Conservation (phyloP, 169 alveolate genomes). For the Plasmodium gaboni region DNA sequence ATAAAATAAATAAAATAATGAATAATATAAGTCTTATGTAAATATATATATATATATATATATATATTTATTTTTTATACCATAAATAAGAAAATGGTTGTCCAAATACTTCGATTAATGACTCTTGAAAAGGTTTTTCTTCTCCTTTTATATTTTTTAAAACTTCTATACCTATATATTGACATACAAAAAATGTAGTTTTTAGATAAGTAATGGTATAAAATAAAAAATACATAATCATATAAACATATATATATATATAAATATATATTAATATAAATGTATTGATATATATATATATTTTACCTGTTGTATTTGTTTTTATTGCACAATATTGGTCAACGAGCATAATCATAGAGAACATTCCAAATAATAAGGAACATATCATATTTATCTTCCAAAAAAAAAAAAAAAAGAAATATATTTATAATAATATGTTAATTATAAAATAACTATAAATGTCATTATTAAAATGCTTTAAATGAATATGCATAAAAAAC, state of each 20-base stretch:
- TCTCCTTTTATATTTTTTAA: slow-evolving; percentile 42
- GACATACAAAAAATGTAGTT: not conserved
- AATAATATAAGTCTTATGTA: not conserved
- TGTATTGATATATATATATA: not conserved
- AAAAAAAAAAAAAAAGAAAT: not conserved
- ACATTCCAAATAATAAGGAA: slow-evolving; percentile 60
- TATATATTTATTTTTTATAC: slow-evolving; percentile 17
- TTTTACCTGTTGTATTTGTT: slow-evolving; percentile 69
- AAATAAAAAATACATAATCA: not conserved
- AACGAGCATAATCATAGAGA: slow-evolving; percentile 56
- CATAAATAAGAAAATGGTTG: slow-evolving; percentile 48
- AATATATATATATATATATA: not conserved
- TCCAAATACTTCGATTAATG: slow-evolving; percentile 59
- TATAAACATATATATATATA: not conserved
- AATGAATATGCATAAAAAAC: no score
- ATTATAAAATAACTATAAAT: not conserved
- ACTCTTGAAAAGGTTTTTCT: slow-evolving; percentile 17
- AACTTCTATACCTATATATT: slow-evolving; percentile 43
- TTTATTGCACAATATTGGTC: slow-evolving; percentile 63
- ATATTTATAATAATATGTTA: not conserved
- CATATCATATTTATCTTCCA: slow-evolving; percentile 25
- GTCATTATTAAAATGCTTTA: not conserved
- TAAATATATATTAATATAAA: not conserved
- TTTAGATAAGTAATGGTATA: not conserved
- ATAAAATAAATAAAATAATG: not conserved